A percentile compares a stretch with the other conserved stretches of the same genome.
Evolutionary conservation across 495 filamentous ascomycete genomes (phyloP).

Genomic region (Penicillium cataractarum): DNA sequence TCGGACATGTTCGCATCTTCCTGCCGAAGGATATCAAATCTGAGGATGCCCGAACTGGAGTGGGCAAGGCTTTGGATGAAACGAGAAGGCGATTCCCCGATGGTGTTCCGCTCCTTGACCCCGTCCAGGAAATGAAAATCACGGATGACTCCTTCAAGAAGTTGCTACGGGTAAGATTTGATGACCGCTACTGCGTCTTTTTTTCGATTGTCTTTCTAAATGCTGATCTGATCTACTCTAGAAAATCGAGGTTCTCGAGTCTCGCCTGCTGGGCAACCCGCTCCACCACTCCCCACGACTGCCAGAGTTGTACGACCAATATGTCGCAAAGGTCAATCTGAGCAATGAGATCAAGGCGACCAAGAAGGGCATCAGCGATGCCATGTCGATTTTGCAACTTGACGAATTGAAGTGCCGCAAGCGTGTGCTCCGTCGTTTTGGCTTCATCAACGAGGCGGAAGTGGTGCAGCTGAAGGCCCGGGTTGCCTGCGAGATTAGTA

Average conservation of each 20-base stretch:
- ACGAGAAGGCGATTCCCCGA: slow-evolving; percentile 87
- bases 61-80: slow-evolving; percentile 72
- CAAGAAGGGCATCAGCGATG: slow-evolving; percentile 83
- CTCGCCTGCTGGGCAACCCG: slow-evolving; percentile 83
- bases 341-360: slow-evolving; percentile 76
- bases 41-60: slow-evolving; percentile 61
- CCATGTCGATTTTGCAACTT: slow-evolving; percentile 83
- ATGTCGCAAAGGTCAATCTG: slow-evolving; percentile 76
- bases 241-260: slow-evolving; percentile 97
- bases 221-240: slow-evolving; percentile 27
- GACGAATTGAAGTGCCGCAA: slow-evolving; percentile 96
- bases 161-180: slow-evolving; percentile 68
- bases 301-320: slow-evolving; percentile 79
- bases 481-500: slow-evolving; percentile 96
- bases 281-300: slow-evolving; percentile 87
- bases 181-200: neutral
- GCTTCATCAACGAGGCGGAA: slow-evolving; percentile 92
- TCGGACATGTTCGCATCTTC: slow-evolving; percentile 78
- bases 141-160: slow-evolving; percentile 91
- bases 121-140: slow-evolving; percentile 93
- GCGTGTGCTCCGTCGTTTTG: slow-evolving; percentile 92
- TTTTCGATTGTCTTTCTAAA: neutral
- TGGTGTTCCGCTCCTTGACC: slow-evolving; percentile 84
- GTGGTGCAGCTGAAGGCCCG: slow-evolving; percentile 94
- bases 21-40: slow-evolving; percentile 72